A percentile compares a stretch with the other conserved stretches of the same genome.
Evolutionary conservation across 2,329 filamentous ascomycete genomes (phyloP).

Genomic region (Penicillium sp.): DNA sequence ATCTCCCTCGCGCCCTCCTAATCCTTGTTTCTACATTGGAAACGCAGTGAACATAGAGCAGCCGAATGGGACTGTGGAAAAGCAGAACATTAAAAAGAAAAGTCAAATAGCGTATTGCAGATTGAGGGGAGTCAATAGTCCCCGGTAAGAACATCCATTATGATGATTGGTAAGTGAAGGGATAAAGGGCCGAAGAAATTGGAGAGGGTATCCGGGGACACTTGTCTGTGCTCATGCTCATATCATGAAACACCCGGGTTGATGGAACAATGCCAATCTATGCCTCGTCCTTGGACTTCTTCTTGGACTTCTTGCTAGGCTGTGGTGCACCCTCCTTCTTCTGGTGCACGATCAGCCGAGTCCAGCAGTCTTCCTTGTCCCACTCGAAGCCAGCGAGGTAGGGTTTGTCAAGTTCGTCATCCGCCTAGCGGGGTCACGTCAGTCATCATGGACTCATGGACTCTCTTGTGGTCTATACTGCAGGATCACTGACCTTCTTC

Average conservation of each 20-base stretch:
- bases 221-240: background rate
- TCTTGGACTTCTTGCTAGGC: slow-evolving; percentile 53
- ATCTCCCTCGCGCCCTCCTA: slow-evolving; percentile 18
- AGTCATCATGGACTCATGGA: background rate
- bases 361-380: slow-evolving; percentile 89
- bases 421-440: slow-evolving; percentile 50
- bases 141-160: slow-evolving; percentile 3
- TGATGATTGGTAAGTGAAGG: background rate
- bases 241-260: background rate
- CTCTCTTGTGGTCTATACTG: background rate
- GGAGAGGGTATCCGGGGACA: background rate
- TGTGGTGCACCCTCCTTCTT: slow-evolving; percentile 53
- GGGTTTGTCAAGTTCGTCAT: slow-evolving; percentile 80
- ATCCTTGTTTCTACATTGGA: slow-evolving; percentile 23
- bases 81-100: background rate
- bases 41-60: slow-evolving; percentile 14
- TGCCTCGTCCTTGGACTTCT: slow-evolving; percentile 31
- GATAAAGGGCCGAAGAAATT: background rate
- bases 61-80: slow-evolving; percentile 1
- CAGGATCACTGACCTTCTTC: slow-evolving; percentile 64
- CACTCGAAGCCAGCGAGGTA: slow-evolving; percentile 93
- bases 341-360: slow-evolving; percentile 75
- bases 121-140: slow-evolving; percentile 7
- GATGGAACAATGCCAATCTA: slow-evolving; percentile 16
- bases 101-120: background rate